Evolutionary conservation across 1,284 basidiomycete species (phyloP).

Genomic region (Malassezia arunalokei): DNA sequence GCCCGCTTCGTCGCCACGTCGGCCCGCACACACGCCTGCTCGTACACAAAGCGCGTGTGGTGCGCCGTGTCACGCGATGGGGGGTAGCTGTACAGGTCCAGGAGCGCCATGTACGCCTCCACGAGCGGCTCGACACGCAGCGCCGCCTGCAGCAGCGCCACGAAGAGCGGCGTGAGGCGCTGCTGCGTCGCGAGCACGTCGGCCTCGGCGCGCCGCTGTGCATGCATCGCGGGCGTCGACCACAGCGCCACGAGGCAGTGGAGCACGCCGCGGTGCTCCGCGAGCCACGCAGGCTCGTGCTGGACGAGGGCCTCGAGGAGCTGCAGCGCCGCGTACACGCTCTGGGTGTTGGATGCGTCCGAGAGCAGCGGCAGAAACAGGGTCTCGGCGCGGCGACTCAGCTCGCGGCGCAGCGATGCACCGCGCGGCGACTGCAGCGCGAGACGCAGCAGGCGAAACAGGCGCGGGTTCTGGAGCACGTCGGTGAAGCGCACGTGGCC

Average conservation of each 20-base stretch:
- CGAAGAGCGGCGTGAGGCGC: conserved; percentile 57
- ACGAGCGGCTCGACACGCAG: conserved; percentile 60
- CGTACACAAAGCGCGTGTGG: conserved; percentile 77
- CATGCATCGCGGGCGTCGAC: conserved; percentile 31
- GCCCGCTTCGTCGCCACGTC: conserved; percentile 61
- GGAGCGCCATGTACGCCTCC: conserved; percentile 77
- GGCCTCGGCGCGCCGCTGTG: conserved; percentile 28
- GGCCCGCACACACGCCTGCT: conserved; percentile 59
- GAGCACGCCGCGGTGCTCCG: conserved; percentile 38
- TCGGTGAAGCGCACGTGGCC: conserved; percentile 34
- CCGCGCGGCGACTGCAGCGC: conserved; percentile 33
- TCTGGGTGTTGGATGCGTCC: conserved; percentile 19
- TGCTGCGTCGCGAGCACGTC: conserved; percentile 20
- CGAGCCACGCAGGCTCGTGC: conserved; percentile 58
- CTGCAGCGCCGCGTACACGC: conserved; percentile 51
- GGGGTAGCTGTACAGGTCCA: conserved; percentile 68
- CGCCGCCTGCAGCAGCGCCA: conserved; percentile 48
- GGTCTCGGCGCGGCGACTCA: conserved; percentile 21
- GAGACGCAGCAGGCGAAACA: conserved; percentile 34
- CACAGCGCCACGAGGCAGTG: conserved; percentile 45
- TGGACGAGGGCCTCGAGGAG: conserved; percentile 65
- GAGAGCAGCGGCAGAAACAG: conserved; percentile 31
- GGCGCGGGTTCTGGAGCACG: conserved; percentile 54
- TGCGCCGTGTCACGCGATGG: conserved; percentile 61
- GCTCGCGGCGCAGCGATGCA: conserved; percentile 27